Conservation (phyloP, 2,329 filamentous ascomycete species). For the Endocalyx cinctus region DNA sequence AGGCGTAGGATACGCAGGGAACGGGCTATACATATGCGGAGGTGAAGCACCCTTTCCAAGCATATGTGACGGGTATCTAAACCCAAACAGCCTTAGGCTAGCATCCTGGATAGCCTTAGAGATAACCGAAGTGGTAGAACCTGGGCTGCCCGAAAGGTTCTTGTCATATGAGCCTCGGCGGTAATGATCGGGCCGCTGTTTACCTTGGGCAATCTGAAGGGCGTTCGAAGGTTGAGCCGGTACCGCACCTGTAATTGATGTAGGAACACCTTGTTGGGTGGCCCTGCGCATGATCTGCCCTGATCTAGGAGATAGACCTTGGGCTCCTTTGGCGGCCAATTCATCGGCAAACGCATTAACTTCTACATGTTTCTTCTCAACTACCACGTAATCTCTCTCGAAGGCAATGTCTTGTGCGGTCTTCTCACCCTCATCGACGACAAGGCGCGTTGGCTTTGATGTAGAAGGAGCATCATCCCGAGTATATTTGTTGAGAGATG, state of each 20-base stretch:
- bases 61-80: conserved; percentile 62
- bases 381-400: conserved; percentile 90
- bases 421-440: conserved; percentile 55
- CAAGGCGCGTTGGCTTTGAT: conserved; percentile 20
- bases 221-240: conserved; percentile 64
- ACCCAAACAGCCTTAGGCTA: conserved; percentile 68
- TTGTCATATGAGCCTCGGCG: conserved; percentile 78
- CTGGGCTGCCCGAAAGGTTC: conserved; percentile 60
- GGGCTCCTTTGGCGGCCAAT: conserved; percentile 68
- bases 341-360: conserved; percentile 97
- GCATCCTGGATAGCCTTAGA: conserved; percentile 94
- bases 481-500: conserved; percentile 29
- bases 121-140: conserved; percentile 82
- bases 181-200: conserved; percentile 61
- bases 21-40: conserved; percentile 72
- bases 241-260: conserved; percentile 65
- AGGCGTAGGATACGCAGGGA: conserved; percentile 76
- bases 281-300: conserved; percentile 68
- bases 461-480: too few relatives aligned
- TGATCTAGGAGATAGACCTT: conserved; percentile 48
- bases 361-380: conserved; percentile 92
- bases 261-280: conserved; percentile 70
- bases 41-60: conserved; percentile 64
- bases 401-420: conserved; percentile 84
- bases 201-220: conserved; percentile 68